These are phyloP conservation scores for Suillus occidentalis DNA, from an alignment of 768 basidiomycete genomes.

Conservation along the genomic window DNA sequence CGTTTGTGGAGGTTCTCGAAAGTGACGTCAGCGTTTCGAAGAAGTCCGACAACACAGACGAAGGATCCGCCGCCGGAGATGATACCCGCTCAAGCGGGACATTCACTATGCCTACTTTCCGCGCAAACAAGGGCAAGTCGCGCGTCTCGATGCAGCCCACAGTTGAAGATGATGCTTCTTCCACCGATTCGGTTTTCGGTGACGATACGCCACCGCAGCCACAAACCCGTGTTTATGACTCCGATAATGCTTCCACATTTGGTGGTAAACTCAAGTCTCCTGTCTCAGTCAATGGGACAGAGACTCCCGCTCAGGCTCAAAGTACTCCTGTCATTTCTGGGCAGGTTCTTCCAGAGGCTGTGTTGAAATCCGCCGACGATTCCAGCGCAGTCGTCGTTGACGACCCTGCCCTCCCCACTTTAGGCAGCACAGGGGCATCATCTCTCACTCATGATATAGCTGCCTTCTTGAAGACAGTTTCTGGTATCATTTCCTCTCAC, in stretches of 20 bases:
- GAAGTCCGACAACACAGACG: conserved; percentile 26
- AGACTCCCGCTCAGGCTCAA: conserved; percentile 36
- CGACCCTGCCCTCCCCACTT: conserved; percentile 53
- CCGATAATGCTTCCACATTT: conserved; percentile 25
- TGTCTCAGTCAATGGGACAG: conserved; percentile 18
- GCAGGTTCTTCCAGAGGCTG: conserved; percentile 21
- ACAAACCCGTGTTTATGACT: conserved; percentile 60
- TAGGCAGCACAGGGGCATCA: conserved; percentile 36
- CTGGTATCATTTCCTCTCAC: conserved; percentile 56
- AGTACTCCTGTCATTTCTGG: conserved; percentile 40
- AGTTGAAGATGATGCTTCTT: conserved; percentile 37
- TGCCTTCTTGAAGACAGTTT: conserved; percentile 54
- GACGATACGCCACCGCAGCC: conserved; percentile 51
- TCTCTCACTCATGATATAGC: conserved; percentile 69
- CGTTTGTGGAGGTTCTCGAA: conserved; percentile 60
- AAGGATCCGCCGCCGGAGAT: conserved; percentile 35
- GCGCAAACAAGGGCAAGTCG: conserved; percentile 50
- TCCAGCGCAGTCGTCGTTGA: conserved; percentile 20
- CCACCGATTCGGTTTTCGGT: conserved; percentile 42
- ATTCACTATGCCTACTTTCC: conserved; percentile 14
- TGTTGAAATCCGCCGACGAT: conserved; percentile 12
- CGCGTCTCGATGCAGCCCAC: conserved; percentile 21
- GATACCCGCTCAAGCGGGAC: conserved; percentile 26
- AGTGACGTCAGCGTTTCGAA: conserved; percentile 38
- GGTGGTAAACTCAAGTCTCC: conserved; percentile 17